A percentile compares a stretch with the other conserved stretches of the same genome.
These are phyloP conservation scores for Schizothecium vesticola DNA, from an alignment of 495 filamentous ascomycete species.

Conservation along the genomic window DNA sequence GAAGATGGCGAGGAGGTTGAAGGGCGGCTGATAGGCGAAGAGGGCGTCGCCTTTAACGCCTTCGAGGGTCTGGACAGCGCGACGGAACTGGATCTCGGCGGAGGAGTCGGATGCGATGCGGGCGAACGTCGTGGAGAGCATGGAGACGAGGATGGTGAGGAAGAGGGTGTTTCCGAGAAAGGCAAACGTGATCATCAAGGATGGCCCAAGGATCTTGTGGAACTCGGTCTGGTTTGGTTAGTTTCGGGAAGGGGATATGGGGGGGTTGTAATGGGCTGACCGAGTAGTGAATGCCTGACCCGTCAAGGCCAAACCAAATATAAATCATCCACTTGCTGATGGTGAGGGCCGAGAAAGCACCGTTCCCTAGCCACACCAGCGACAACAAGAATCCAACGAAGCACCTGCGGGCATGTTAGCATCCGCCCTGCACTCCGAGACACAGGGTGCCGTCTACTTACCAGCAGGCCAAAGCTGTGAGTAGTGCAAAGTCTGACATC, in stretches of 20 bases:
- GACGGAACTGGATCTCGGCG: constrained; percentile 65
- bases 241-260: background rate
- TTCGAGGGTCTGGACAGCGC: constrained; percentile 68
- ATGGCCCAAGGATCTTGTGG: constrained; percentile 61
- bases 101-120: constrained; percentile 59
- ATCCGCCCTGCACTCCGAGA: background rate
- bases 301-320: constrained; percentile 75
- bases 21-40: constrained; percentile 68
- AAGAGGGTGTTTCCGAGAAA: constrained; percentile 74
- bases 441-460: background rate
- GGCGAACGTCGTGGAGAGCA: constrained; percentile 66
- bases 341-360: constrained; percentile 41
- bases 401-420: constrained; percentile 31
- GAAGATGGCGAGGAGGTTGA: constrained; percentile 64
- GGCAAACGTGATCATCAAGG: constrained; percentile 65
- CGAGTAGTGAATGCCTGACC: constrained; percentile 62
- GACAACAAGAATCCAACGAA: constrained; percentile 67
- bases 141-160: constrained; percentile 69
- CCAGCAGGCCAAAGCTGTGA: constrained; percentile 62
- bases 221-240: constrained; percentile 44
- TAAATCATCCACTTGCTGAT: constrained; percentile 78
- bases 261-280: constrained; percentile 20
- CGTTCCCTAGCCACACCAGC: constrained; percentile 59
- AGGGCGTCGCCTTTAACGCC: constrained; percentile 70
- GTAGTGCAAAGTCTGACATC: constrained; percentile 65